A percentile compares a stretch with the other conserved stretches of the same genome.
phyloP scores from a whole-genome alignment of 768 basidiomycete species.

The Pleurotus djamor region DNA sequence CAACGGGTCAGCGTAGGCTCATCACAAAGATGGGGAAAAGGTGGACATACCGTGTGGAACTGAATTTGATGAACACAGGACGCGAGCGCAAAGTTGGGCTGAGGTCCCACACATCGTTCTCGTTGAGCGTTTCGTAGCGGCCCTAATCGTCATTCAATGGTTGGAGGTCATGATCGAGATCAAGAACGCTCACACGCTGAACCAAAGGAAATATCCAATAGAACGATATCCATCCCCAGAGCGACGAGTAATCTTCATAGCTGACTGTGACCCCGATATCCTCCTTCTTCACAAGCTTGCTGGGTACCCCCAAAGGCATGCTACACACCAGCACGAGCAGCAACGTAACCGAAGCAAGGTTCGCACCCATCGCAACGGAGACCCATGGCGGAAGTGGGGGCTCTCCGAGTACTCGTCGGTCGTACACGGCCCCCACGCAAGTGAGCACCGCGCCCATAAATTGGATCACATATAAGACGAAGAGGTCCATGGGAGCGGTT shows the following conservation, averaged over 20 bases:
- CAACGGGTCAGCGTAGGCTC: background rate
- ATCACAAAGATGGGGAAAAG: background rate
- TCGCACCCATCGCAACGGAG: slow-evolving; percentile 27
- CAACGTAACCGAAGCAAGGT: slow-evolving; percentile 40
- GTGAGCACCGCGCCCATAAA: slow-evolving; percentile 43
- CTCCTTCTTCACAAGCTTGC: slow-evolving; percentile 40
- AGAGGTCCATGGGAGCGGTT: slow-evolving; percentile 64
- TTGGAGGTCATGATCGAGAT: background rate
- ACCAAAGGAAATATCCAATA: slow-evolving; percentile 71
- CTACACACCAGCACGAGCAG: slow-evolving; percentile 45
- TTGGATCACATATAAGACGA: slow-evolving; percentile 53
- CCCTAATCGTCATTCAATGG: slow-evolving; percentile 26
- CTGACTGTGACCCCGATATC: slow-evolving; percentile 68
- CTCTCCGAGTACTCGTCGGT: slow-evolving; percentile 37
- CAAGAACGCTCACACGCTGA: slow-evolving; percentile 29
- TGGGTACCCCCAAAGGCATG: slow-evolving; percentile 73
- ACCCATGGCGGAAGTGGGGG: slow-evolving; percentile 35
- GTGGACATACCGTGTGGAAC: slow-evolving; percentile 26
- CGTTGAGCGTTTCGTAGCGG: slow-evolving; percentile 54
- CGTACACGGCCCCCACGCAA: slow-evolving; percentile 54
- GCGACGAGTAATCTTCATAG: slow-evolving; percentile 74
- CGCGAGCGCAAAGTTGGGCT: slow-evolving; percentile 68
- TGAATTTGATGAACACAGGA: slow-evolving; percentile 58
- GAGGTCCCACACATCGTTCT: slow-evolving; percentile 70
- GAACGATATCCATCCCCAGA: slow-evolving; percentile 74